These are phyloP conservation scores for Tricholoma bakamatsutake DNA, from an alignment of 768 basidiomycete genomes.

Conservation along the genomic window DNA sequence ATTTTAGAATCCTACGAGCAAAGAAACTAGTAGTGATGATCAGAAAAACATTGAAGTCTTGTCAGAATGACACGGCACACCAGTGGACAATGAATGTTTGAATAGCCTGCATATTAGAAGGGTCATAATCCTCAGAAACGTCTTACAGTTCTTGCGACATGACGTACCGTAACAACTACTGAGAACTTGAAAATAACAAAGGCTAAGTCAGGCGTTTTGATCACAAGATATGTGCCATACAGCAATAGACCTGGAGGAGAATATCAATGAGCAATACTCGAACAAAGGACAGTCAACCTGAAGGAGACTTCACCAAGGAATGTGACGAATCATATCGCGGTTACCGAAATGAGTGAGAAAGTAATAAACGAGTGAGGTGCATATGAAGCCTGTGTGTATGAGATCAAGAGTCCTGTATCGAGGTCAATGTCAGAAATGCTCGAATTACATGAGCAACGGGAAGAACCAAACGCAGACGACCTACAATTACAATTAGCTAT, in stretches of 20 bases:
- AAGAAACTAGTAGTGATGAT: constrained; percentile 9
- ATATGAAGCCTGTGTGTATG: constrained; percentile 16
- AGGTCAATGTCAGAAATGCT: not conserved
- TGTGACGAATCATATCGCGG: not conserved
- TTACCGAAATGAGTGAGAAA: constrained; percentile 18
- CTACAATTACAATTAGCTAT: constrained; percentile 1
- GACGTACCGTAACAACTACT: constrained; percentile 13
- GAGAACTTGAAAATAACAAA: constrained; percentile 1
- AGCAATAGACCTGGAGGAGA: constrained; percentile 11
- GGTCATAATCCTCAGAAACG: not conserved
- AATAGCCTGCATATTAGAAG: constrained; percentile 12
- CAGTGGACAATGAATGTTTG: constrained; percentile 22
- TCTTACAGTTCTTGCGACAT: not conserved
- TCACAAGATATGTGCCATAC: not conserved
- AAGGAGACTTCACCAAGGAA: constrained; percentile 17
- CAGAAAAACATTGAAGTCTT: not conserved
- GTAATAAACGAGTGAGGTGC: constrained; percentile 16
- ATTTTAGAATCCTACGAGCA: constrained; percentile 12
- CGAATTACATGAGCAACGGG: not conserved
- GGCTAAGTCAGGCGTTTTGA: not conserved
- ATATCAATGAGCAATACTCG: not conserved
- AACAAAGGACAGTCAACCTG: not conserved
- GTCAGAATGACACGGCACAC: constrained; percentile 3
- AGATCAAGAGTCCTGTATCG: constrained; percentile 15
- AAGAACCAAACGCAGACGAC: constrained; percentile 10